Conservation (phyloP, 495 filamentous ascomycete species). For the Podospora australis region DNA sequence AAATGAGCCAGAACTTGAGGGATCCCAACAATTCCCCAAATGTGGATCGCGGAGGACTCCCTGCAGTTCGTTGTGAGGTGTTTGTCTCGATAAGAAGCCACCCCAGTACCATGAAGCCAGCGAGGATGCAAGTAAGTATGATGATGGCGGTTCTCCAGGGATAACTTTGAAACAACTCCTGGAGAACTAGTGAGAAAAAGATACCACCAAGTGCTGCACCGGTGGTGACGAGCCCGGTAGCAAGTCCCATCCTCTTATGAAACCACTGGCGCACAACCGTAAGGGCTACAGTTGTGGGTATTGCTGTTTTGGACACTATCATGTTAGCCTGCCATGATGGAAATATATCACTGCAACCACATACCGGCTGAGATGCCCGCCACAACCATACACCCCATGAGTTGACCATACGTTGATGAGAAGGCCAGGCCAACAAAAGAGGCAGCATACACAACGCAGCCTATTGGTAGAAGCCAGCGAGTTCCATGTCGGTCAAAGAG, state of each 20-base stretch:
- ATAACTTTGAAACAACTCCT: constrained; percentile 19
- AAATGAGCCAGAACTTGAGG: constrained; percentile 22
- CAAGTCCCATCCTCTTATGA: constrained; percentile 10
- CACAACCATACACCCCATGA: constrained; percentile 23
- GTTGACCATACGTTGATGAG: constrained; percentile 17
- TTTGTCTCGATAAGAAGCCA: constrained; percentile 21
- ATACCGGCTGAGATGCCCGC: constrained; percentile 21
- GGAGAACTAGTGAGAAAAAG: constrained; percentile 25
- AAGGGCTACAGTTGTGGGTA: constrained; percentile 23
- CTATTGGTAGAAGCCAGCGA: constrained; percentile 12
- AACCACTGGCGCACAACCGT: constrained; percentile 26
- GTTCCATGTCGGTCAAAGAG: constrained; percentile 20
- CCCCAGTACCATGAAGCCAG: constrained; percentile 13
- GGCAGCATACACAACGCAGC: constrained; percentile 13
- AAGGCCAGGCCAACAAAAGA: constrained; percentile 24
- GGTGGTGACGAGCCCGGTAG: constrained; percentile 22
- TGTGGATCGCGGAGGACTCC: background rate
- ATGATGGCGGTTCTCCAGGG: constrained; percentile 14
- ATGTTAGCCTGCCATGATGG: constrained; percentile 1
- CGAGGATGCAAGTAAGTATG: constrained; percentile 13
- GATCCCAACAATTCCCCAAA: constrained; percentile 6
- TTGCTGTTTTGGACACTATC: constrained; percentile 16
- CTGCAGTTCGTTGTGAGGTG: background rate
- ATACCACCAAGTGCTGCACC: constrained; percentile 27
- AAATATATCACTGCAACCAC: background rate